A percentile compares a stretch with the other conserved stretches of the same genome.
Conservation (phyloP, 805 yeast genomes). For the Yarrowia divulgata region DNA sequence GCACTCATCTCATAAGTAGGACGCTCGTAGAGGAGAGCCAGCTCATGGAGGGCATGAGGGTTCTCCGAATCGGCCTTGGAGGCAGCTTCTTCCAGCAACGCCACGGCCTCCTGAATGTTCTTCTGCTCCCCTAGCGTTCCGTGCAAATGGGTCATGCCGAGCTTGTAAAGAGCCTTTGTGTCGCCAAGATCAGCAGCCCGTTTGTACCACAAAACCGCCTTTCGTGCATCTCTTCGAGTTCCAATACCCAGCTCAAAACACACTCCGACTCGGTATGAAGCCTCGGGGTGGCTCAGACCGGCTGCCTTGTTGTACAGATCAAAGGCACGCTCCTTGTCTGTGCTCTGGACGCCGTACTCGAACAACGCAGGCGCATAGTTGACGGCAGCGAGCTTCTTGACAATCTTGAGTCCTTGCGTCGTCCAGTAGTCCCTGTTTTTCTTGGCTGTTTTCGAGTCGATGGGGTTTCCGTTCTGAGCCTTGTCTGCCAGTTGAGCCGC, state of each 20-base stretch:
- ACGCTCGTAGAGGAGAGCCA: conserved; percentile 63
- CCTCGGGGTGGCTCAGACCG: conserved; percentile 61
- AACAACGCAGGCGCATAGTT: conserved; percentile 63
- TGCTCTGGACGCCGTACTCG: conserved; percentile 61
- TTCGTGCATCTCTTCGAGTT: conserved; percentile 53
- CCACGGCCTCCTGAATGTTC: conserved; percentile 55
- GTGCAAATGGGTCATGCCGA: conserved; percentile 68
- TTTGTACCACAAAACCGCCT: conserved; percentile 62
- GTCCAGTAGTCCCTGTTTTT: conserved; percentile 64
- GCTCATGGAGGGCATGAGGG: conserved; percentile 65
- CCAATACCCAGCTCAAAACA: conserved; percentile 74
- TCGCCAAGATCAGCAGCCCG: conserved; percentile 69
- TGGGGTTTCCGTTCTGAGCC: conserved; percentile 52
- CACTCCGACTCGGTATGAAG: conserved; percentile 73
- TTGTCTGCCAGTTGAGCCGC: conserved; percentile 22
- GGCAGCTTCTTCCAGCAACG: conserved; percentile 62
- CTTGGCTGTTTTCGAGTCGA: conserved; percentile 55
- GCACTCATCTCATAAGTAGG: conserved; percentile 48
- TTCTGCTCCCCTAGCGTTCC: conserved; percentile 55
- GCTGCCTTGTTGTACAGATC: conserved; percentile 68
- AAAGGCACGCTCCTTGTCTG: conserved; percentile 67
- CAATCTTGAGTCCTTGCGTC: conserved; percentile 63
- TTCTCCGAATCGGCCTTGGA: conserved; percentile 54
- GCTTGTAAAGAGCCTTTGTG: conserved; percentile 73
- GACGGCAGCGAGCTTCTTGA: conserved; percentile 61